A percentile compares a stretch with the other conserved stretches of the same genome.
Conservation (phyloP, 169 alveolate species). For the Ichthyophthirius multifiliis region DNA sequence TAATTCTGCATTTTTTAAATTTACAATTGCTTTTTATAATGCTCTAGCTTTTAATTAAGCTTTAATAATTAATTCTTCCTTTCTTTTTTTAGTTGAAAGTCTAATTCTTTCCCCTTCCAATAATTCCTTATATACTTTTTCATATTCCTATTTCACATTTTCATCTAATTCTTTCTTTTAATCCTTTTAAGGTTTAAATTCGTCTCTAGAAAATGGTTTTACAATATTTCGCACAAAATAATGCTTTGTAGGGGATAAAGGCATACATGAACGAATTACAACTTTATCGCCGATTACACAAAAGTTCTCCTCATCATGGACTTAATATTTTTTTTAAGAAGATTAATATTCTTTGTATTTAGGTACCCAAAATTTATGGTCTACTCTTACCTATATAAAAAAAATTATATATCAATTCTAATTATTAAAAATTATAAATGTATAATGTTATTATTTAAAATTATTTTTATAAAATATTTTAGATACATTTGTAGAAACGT, state of each 20-base stretch:
- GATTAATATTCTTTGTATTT: conserved; percentile 19
- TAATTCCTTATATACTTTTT: conserved; percentile 13
- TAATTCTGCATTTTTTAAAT: neutral
- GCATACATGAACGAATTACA: conserved; percentile 24
- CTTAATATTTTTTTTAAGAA: conserved; percentile 7
- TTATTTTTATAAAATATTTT: too few relatives aligned
- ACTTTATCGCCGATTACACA: conserved; percentile 47
- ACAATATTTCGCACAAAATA: conserved; percentile 43
- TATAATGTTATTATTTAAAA: neutral
- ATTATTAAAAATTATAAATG: neutral
- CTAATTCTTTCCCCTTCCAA: neutral
- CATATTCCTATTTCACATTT: neutral
- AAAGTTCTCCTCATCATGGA: conserved; percentile 47
- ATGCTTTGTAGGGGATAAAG: conserved; percentile 19
- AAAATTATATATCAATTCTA: too few relatives aligned
- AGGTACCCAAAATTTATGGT: conserved; percentile 15
- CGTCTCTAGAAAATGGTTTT: conserved; percentile 16
- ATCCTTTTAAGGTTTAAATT: neutral
- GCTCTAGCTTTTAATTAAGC: conserved; percentile 14
- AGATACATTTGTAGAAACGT: too few relatives aligned
- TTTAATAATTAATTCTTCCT: neutral
- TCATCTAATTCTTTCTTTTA: neutral
- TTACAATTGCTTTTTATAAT: neutral
- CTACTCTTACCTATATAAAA: conserved; percentile 33
- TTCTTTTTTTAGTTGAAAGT: conserved; percentile 7